A percentile compares a stretch with the other conserved stretches of the same genome.
Conservation (phyloP, 1,139 yeast genomes). For the Lodderomyces margitis region DNA sequence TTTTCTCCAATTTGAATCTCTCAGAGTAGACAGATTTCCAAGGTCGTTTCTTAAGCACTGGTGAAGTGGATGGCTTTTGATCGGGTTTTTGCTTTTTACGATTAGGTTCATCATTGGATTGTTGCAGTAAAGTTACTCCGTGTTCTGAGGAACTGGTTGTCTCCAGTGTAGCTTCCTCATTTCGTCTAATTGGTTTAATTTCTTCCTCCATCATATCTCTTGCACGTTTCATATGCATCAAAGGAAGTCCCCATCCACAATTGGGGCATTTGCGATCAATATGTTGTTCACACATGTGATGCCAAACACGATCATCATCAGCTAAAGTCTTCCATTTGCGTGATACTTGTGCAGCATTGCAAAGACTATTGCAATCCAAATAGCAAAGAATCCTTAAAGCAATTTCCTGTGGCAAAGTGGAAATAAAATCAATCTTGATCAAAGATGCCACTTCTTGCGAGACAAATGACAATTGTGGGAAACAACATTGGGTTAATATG, state of each 20-base stretch:
- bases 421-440: conserved; percentile 83
- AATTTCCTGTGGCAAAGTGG: conserved; percentile 82
- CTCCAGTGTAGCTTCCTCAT: conserved; percentile 11
- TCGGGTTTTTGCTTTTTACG: conserved; percentile 7
- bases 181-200: conserved; percentile 24
- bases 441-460: conserved; percentile 76
- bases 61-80: conserved; percentile 7
- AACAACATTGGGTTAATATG: conserved; percentile 83
- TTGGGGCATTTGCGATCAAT: conserved; percentile 95
- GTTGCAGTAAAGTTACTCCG: background rate
- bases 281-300: conserved; percentile 97
- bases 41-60: conserved; percentile 51
- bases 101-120: conserved; percentile 6
- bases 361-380: conserved; percentile 85
- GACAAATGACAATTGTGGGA: conserved; percentile 85
- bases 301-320: conserved; percentile 97
- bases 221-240: conserved; percentile 79
- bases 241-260: conserved; percentile 98
- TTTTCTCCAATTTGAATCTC: conserved; percentile 83
- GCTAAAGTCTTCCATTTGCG: conserved; percentile 84
- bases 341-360: conserved; percentile 92
- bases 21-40: conserved; percentile 96
- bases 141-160: conserved; percentile 3
- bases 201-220: conserved; percentile 43
- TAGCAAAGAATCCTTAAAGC: conserved; percentile 82